phyloP scores from a whole-genome alignment of 169 alveolate species.

The Blepharisma undulans region DNA sequence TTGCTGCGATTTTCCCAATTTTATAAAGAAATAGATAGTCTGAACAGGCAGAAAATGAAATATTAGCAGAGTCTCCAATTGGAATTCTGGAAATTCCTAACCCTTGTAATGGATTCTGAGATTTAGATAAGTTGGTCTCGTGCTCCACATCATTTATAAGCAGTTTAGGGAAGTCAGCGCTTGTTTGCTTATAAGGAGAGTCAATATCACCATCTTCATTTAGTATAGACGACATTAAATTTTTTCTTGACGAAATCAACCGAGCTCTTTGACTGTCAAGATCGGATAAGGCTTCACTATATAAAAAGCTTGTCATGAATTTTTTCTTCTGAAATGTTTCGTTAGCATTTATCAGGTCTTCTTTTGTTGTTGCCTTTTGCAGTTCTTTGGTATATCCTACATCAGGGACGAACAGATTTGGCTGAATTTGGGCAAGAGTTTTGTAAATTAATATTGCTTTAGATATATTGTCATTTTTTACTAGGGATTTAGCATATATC shows the following conservation, averaged over 20 bases:
- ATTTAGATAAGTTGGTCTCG: not conserved
- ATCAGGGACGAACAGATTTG: constrained; percentile 20
- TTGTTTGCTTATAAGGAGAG: not conserved
- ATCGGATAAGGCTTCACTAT: not conserved
- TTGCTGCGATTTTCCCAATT: constrained; percentile 24
- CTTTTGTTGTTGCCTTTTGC: not conserved
- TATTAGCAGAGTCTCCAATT: not conserved
- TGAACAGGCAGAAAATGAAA: not conserved
- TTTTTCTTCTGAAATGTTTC: not conserved
- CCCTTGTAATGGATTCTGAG: constrained; percentile 10
- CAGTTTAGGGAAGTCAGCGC: not conserved
- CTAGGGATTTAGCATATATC: constrained; percentile 5
- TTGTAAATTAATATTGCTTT: constrained; percentile 22
- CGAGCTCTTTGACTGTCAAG: not conserved
- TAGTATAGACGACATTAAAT: not conserved
- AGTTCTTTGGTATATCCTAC: not conserved
- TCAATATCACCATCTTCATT: not conserved
- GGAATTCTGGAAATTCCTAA: not conserved
- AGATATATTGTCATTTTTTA: not conserved
- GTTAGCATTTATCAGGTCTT: not conserved
- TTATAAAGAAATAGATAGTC: not conserved
- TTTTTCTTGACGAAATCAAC: not conserved
- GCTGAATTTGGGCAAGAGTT: constrained; percentile 23
- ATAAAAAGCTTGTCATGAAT: not conserved
- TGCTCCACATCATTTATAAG: not conserved